Evolutionary conservation across 257 asterid genomes (phyloP), one percentile per base, ranked within the genome.

Genomic region (Nicotiana tomentosiformis): DNA sequence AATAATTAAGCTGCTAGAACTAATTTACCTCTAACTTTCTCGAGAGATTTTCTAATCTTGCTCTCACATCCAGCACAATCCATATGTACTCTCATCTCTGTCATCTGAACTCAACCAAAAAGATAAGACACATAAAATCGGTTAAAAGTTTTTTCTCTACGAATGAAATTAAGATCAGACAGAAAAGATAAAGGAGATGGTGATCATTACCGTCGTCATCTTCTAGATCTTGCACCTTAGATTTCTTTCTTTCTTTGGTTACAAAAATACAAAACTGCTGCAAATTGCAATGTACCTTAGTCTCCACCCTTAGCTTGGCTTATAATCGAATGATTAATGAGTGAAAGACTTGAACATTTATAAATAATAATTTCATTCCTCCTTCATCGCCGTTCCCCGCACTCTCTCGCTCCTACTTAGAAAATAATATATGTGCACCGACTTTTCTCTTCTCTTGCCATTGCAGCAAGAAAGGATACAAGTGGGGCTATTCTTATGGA

Each of bases 51-150:
- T 82, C 86, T 89, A 12, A 94, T 87, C 83, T 91, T 93, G 68
- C 87, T 90, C 80, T 89, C 94, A 76, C 98, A 92, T 81, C 98
- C 98, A 0, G 90, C 90, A 81, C 98, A 92, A 62, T 87, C 90
- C 91, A 94, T 92, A 77, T 92, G 95, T 8, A 94, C 98, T 18
- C 89, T 91, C 93, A 94, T 83, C 87, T 94, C 98, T 1, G 89
- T 90, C 72, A 88, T 89, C 98, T 91, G 82, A 26, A 82, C 72
- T 16, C 49, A 33, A 55, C 10, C 64, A 82, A 18, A 32, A 66
- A 33, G 39, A 61, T 76, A 74, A 51, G 7, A 32, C 72, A 80
- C 78, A 64, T 80, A 35, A 58, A 74, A 6, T 74, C 15, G 15
- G 39, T 74, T 12, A 4, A 70, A 39, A 72, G 11, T 12, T 12